A percentile compares a stretch with the other conserved stretches of the same genome.
These are phyloP conservation scores for Boletus vermiculosoides DNA, from an alignment of 768 basidiomycete species.

Conservation along the genomic window DNA sequence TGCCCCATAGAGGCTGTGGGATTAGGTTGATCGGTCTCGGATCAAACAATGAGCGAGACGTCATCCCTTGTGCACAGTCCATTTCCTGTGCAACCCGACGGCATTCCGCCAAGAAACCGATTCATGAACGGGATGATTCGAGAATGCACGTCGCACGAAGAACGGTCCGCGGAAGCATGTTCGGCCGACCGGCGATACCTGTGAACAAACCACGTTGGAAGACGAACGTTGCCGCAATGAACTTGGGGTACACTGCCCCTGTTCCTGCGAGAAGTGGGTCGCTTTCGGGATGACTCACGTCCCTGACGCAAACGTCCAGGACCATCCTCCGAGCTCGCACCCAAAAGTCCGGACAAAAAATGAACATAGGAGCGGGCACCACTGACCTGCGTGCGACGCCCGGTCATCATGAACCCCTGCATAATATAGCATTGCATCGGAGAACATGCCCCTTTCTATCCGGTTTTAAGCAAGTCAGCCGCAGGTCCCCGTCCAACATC, in stretches of 20 bases:
- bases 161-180: neutral
- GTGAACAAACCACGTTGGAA: neutral
- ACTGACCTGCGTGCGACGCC: slow-evolving; percentile 15
- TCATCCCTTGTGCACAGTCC: neutral
- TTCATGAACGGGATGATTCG: neutral
- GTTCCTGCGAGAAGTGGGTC: neutral
- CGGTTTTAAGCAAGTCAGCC: neutral
- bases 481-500: neutral
- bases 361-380: neutral
- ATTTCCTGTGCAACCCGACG: neutral
- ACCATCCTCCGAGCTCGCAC: neutral
- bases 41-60: neutral
- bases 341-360: neutral
- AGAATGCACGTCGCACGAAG: neutral
- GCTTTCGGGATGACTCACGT: neutral
- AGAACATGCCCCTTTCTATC: neutral
- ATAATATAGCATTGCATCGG: no score
- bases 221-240: neutral
- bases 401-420: neutral
- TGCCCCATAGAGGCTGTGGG: neutral
- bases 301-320: neutral
- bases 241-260: neutral
- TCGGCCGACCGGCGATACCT: neutral
- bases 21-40: slow-evolving; percentile 4
- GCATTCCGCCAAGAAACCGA: neutral